Evolutionary conservation across 257 asterid genomes (phyloP).

Genomic region (Phtheirospermum japonicum): DNA sequence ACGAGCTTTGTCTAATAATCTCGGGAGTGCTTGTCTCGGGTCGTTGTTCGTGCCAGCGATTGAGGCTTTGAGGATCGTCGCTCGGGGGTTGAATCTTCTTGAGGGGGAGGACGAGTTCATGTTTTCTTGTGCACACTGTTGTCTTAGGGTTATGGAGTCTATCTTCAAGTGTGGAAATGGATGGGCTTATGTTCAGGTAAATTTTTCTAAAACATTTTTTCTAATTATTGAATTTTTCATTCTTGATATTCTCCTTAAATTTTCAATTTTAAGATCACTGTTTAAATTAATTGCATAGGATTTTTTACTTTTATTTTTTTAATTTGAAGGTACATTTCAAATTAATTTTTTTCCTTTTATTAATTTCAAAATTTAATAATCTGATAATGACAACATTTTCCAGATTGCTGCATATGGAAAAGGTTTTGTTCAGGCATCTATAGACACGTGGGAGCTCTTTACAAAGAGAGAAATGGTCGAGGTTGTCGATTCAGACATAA

Average conservation of each 20-base stretch:
- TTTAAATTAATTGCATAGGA: too few species aligned
- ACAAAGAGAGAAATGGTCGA: constrained; percentile 64
- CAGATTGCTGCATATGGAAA: constrained; percentile 96
- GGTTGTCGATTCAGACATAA: constrained; percentile 88
- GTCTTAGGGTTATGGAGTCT: constrained; percentile 82
- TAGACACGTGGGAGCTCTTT: constrained; percentile 94
- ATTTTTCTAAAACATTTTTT: neutral
- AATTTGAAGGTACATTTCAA: too few species aligned
- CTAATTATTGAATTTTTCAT: neutral
- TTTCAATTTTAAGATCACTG: too few species aligned
- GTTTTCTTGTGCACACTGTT: constrained; percentile 96
- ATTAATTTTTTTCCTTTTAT: neutral
- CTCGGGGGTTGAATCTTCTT: constrained; percentile 81
- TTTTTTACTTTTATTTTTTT: too few species aligned
- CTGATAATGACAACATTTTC: neutral
- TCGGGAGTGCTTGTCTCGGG: constrained; percentile 93
- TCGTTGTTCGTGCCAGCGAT: constrained; percentile 88
- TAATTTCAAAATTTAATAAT: too few species aligned
- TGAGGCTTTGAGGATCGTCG: constrained; percentile 73
- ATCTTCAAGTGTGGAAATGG: constrained; percentile 86
- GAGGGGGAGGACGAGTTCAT: constrained; percentile 98
- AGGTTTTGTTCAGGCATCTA: constrained; percentile 80
- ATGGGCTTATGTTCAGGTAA: constrained; percentile 96
- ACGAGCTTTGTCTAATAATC: constrained; percentile 71
- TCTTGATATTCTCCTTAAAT: too few species aligned